Base-by-base conservation (phyloP, 1,139 yeast genomes). In the Candida pseudoviswanathii region DNA sequence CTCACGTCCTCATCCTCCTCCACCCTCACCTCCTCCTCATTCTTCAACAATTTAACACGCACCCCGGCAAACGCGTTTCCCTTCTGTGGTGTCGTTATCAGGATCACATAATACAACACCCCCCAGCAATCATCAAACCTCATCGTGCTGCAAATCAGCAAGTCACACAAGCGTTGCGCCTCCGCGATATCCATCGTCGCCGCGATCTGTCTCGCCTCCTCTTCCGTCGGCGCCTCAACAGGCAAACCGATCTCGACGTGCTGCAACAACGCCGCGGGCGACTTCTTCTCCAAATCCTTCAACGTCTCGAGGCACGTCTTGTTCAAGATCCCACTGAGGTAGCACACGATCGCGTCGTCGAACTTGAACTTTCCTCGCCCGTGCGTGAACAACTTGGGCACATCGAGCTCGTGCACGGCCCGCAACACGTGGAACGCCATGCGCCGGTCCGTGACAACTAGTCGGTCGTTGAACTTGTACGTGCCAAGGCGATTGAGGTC, bases 1-100 rank as follows among this genome's bases (percentile, higher is more conserved):
- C 5, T 44, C n/a, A 10, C 42, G n/a, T 37, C 24, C n/a, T 44
- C 39, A 36, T 36, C 27, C 2, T 36, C 39, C 24, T 36, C 39
- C 10, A 34, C 6, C 10, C 24, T 21, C 10, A 11, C n/a, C 10
- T 36, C 39, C 24, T 36, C 39, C 10, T 36, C 39, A 22, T 36
- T 36, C 10, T 36, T 36, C 3, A 36, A 36, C 21, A 22, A 36
- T 36, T 36, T 36, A 22, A 36, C 10, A 10, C 4, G 21, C 10
- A 21, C 24, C 8, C 10, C 10, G 21, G 27, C 10, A 21, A 22
- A 36, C 5, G 24, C 9, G 24, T 36, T 36, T 16, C 24, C 39
- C 8, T 5, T 21, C 1, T 5, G n/a, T 4, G 39, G 39, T 11
- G 4, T 4, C 21, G n/a, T 36, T 8, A 25, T 22, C 39, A 36